phyloP scores from a whole-genome alignment of 345 rosid species.

The Camelina hispida region DNA sequence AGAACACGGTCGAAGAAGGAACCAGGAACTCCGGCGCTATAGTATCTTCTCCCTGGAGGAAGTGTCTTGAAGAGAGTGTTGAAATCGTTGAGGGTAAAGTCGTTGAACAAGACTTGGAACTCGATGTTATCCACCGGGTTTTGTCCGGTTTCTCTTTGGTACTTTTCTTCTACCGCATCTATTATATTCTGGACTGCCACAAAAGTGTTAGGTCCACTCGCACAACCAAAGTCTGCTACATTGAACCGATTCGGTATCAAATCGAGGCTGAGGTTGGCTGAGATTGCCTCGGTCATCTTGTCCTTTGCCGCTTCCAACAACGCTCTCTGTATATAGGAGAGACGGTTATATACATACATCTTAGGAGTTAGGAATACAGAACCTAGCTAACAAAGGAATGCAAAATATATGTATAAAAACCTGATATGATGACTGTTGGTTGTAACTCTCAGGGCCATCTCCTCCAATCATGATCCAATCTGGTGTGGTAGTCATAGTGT shows the following conservation, averaged over 20 bases:
- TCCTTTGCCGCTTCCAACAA: not conserved
- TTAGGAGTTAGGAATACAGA: not conserved
- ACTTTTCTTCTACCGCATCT: not conserved
- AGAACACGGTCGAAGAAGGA: constrained; percentile 1
- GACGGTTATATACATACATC: not conserved
- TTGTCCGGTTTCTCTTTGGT: not conserved
- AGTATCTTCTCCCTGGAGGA: not conserved
- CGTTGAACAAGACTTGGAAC: constrained; percentile 1
- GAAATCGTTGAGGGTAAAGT: not conserved
- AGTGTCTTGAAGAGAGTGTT: not conserved
- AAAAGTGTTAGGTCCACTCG: constrained; percentile 10
- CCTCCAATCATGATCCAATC: constrained; percentile 35
- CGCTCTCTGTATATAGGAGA: not conserved
- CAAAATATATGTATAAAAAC: not conserved
- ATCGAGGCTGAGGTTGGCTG: not conserved
- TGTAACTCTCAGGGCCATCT: constrained; percentile 37
- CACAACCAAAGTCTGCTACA: constrained; percentile 2
- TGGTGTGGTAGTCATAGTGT: constrained; percentile 5
- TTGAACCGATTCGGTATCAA: not conserved
- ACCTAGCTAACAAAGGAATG: not conserved
- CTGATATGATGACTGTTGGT: constrained; percentile 35
- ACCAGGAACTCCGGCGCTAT: not conserved
- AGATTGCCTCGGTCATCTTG: not conserved
- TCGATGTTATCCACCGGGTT: not conserved
- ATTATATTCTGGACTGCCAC: constrained; percentile 11